Conservation (phyloP, 2,329 filamentous ascomycete genomes). For the Xylaria sp. region DNA sequence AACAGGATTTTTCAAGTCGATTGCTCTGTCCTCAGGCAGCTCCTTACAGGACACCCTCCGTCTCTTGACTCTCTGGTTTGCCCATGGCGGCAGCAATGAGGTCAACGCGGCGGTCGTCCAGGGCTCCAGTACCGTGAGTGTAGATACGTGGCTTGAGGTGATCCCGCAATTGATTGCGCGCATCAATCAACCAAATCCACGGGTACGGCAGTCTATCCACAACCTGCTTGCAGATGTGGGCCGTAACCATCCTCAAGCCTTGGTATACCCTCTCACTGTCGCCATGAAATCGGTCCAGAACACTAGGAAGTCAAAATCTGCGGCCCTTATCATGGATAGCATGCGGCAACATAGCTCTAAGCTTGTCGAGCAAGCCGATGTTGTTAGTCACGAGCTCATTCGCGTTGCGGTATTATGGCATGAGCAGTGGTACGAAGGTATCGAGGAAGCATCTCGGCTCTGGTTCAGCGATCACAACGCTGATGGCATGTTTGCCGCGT, state of each 20-base stretch:
- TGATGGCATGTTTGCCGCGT: slow-evolving; percentile 91
- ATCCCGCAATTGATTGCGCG: slow-evolving; percentile 96
- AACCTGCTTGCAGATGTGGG: slow-evolving; percentile 92
- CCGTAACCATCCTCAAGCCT: slow-evolving; percentile 89
- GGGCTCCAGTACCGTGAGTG: slow-evolving; percentile 87
- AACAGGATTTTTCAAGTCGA: slow-evolving; percentile 96
- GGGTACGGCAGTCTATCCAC: slow-evolving; percentile 89
- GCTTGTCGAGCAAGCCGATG: slow-evolving; percentile 92
- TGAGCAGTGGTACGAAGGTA: slow-evolving; percentile 96
- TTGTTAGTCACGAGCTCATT: slow-evolving; percentile 95
- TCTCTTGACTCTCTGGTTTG: slow-evolving; percentile 94
- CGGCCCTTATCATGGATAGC: slow-evolving; percentile 93
- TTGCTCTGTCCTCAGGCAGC: slow-evolving; percentile 86
- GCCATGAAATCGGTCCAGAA: slow-evolving; percentile 93
- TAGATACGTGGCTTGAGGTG: slow-evolving; percentile 98
- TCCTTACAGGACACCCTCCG: slow-evolving; percentile 95
- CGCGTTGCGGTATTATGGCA: slow-evolving; percentile 98
- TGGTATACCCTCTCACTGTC: slow-evolving; percentile 96
- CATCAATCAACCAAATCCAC: slow-evolving; percentile 92
- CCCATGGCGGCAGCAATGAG: slow-evolving; percentile 84
- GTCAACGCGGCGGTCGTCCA: slow-evolving; percentile 89
- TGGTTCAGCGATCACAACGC: slow-evolving; percentile 99
- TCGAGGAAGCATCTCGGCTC: slow-evolving; percentile 93
- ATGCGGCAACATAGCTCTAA: slow-evolving; percentile 94
- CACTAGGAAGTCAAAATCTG: slow-evolving; percentile 82